Base-by-base conservation (phyloP, 1,284 basidiomycete genomes). In the Takashimella koratensis region DNA sequence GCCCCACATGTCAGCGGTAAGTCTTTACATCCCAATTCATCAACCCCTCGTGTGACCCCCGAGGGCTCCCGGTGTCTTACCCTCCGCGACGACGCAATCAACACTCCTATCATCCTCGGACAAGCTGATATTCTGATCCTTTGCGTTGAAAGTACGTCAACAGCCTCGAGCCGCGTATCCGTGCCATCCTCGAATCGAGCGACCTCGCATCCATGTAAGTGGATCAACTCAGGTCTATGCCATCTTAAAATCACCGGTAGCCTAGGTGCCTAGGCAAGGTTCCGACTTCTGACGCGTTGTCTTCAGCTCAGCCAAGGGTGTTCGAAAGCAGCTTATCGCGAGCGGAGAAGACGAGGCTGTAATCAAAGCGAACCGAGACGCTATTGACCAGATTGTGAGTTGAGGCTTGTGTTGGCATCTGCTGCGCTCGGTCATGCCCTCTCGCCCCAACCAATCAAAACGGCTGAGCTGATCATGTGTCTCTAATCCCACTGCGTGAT, bases 251-350 rank as follows among this genome's bases (percentile, higher is more conserved):
- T n/a, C n/a, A n/a, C n/a, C n/a, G n/a, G n/a, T n/a, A n/a, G n/a
- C n/a, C n/a, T n/a, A n/a, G n/a, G n/a, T n/a, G n/a, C n/a, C n/a
- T n/a, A n/a, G n/a, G n/a, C n/a, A n/a, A n/a, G n/a, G n/a, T n/a
- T n/a, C n/a, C n/a, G n/a, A n/a, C n/a, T n/a, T n/a, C n/a, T n/a
- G n/a, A n/a, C n/a, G n/a, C n/a, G 46, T 12, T 13, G 44, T 43
- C 8, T 22, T 1, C 45, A 76, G 75, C 24, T 75, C 74, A 3
- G 73, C 74, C 4, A 76, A 75, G 58, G 68, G 56, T 5, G 69
- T 76, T 1, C 66, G 75, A 24, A 75, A 73, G 59, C 62, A 67
- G 43, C 64, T 76, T 10, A 53, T 75, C 12, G 54, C 56, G 1
- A 54, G 53, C 10, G 75, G 75, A 4, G 66, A 69, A 45, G 66